Conservation (phyloP, 257 asterid genomes). For the Cynanchum wilfordii region DNA sequence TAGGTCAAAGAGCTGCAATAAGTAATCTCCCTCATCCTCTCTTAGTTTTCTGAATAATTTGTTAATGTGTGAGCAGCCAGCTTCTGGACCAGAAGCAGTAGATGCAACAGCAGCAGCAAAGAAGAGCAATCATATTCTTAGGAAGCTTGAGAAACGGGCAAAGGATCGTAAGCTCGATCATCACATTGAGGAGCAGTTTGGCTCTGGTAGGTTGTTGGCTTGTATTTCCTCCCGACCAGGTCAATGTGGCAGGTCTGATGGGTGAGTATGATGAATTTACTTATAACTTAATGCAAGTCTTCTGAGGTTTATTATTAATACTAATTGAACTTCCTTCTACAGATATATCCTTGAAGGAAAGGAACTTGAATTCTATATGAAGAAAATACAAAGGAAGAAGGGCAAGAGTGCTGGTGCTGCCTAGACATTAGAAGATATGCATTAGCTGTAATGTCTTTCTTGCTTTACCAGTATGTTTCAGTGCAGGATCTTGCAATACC, state of each 20-base stretch:
- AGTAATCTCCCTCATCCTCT: not conserved
- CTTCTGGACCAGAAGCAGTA: slow-evolving; percentile 25
- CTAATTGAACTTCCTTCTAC: slow-evolving; percentile 1
- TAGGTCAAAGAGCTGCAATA: not conserved
- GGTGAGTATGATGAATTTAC: slow-evolving; percentile 22
- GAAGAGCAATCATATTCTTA: slow-evolving; percentile 54
- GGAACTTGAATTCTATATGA: slow-evolving; percentile 23
- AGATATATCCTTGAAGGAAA: slow-evolving; percentile 24
- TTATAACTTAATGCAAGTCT: not conserved
- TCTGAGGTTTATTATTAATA: not conserved
- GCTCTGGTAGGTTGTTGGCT: slow-evolving; percentile 53
- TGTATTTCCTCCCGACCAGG: slow-evolving; percentile 63
- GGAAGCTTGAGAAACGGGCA: slow-evolving; percentile 61
- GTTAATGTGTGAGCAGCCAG: slow-evolving; percentile 19
- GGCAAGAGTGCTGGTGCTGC: slow-evolving; percentile 22
- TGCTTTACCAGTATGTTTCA: not conserved
- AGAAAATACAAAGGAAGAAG: slow-evolving; percentile 25
- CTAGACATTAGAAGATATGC: not conserved
- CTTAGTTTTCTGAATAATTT: not conserved
- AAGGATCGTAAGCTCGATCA: slow-evolving; percentile 51
- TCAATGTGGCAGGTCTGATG: slow-evolving; percentile 66
- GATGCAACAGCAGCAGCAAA: slow-evolving; percentile 40
- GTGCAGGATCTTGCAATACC: not conserved
- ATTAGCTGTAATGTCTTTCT: not conserved
- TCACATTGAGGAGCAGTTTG: slow-evolving; percentile 62